Evolutionary conservation across 2,329 filamentous ascomycete genomes (phyloP).

Genomic region (Fusarium vanettenii): DNA sequence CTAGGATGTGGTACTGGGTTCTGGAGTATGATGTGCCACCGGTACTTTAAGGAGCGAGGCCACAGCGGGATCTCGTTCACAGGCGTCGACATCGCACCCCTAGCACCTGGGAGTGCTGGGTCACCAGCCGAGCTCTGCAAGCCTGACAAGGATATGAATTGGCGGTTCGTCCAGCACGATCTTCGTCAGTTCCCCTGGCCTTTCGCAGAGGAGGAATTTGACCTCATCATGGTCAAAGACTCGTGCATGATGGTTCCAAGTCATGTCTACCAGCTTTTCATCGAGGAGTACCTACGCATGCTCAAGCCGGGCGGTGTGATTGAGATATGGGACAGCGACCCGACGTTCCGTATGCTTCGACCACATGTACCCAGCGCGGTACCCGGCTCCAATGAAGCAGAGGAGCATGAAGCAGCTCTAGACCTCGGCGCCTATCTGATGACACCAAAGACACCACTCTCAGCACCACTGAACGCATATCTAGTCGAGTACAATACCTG

Average conservation of each 20-base stretch:
- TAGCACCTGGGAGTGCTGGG: conserved; percentile 62
- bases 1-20: conserved; percentile 88
- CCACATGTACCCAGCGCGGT: conserved; percentile 74
- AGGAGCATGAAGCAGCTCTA: conserved; percentile 73
- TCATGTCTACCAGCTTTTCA: conserved; percentile 64
- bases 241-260: conserved; percentile 74
- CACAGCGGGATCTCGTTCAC: conserved; percentile 80
- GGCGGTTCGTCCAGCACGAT: conserved; percentile 91
- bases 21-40: conserved; percentile 90
- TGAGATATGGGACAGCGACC: conserved; percentile 92
- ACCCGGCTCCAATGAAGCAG: conserved; percentile 52
- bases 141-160: conserved; percentile 79
- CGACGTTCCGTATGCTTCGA: conserved; percentile 83
- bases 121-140: conserved; percentile 56
- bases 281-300: conserved; percentile 82
- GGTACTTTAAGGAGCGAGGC: conserved; percentile 78
- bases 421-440: conserved; percentile 85
- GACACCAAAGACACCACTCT: conserved; percentile 84
- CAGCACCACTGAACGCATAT: conserved; percentile 82
- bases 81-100: conserved; percentile 82
- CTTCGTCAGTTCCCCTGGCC: conserved; percentile 80
- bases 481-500: conserved; percentile 86
- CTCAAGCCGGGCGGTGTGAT: conserved; percentile 81
- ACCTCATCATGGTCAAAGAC: conserved; percentile 91
- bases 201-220: conserved; percentile 83